These are phyloP conservation scores for Tinospora cordifolia DNA, from an alignment of 164 flowering plant genomes.

Conservation along the genomic window DNA sequence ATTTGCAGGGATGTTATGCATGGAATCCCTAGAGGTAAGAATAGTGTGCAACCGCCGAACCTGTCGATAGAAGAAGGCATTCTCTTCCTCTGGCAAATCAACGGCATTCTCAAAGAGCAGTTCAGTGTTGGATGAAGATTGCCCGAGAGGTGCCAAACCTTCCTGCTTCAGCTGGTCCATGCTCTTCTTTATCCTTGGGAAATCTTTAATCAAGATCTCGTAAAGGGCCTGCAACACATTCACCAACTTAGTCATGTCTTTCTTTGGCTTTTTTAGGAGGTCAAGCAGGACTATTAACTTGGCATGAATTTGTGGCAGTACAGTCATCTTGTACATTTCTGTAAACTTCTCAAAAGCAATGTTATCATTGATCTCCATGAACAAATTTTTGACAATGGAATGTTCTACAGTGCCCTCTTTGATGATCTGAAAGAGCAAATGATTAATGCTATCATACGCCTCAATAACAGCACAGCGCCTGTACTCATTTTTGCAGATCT, in stretches of 20 bases:
- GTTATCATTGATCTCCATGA: constrained; percentile 47
- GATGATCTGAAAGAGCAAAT: constrained; percentile 48
- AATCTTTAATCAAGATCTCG: constrained; percentile 54
- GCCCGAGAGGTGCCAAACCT: constrained; percentile 45
- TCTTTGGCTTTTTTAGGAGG: constrained; percentile 37
- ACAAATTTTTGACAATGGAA: constrained; percentile 44
- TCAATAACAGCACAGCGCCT: constrained; percentile 80
- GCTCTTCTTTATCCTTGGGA: constrained; percentile 49
- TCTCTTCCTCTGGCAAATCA: constrained; percentile 45
- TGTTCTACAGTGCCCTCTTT: constrained; percentile 52
- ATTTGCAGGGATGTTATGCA: constrained; percentile 72
- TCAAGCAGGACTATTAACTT: constrained; percentile 53
- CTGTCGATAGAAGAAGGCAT: constrained; percentile 50
- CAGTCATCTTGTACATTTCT: constrained; percentile 29
- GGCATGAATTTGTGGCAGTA: constrained; percentile 46
- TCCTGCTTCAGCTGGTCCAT: constrained; percentile 38
- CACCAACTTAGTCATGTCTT: constrained; percentile 44
- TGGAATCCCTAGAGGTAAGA: constrained; percentile 69
- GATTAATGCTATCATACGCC: constrained; percentile 69
- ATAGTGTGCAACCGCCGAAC: constrained; percentile 63
- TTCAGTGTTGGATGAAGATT: constrained; percentile 23
- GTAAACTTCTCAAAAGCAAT: constrained; percentile 50
- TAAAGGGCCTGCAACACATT: constrained; percentile 72
- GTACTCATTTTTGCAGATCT: constrained; percentile 72
- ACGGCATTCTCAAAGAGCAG: constrained; percentile 75